These are phyloP conservation scores for Patellaria atrata DNA, from an alignment of 495 filamentous ascomycete genomes.

Conservation along the genomic window DNA sequence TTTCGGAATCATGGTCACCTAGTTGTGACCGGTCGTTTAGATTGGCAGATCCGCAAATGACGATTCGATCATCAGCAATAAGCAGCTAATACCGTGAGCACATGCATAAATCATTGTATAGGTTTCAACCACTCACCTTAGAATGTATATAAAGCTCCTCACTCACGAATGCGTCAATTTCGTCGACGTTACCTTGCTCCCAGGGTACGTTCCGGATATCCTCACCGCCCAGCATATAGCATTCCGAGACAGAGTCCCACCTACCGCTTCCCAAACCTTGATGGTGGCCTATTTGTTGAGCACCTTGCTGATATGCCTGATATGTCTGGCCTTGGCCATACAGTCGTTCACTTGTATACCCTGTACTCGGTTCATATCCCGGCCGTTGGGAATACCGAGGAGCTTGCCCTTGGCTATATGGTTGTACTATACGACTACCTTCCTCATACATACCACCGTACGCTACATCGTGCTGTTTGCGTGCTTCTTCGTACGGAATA, in stretches of 20 bases:
- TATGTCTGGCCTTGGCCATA: conserved; percentile 20
- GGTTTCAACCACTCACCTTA: conserved; percentile 39
- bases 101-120: neutral
- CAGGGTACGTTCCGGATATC: conserved; percentile 70
- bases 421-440: conserved; percentile 5
- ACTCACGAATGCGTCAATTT: conserved; percentile 78
- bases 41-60: conserved; percentile 87
- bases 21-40: conserved; percentile 90
- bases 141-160: conserved; percentile 92
- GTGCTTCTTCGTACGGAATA: conserved; percentile 58
- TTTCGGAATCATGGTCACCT: conserved; percentile 70
- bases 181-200: conserved; percentile 50
- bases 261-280: conserved; percentile 33
- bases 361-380: conserved; percentile 15
- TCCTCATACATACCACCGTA: conserved; percentile 11
- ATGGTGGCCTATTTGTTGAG: conserved; percentile 26
- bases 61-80: conserved; percentile 79
- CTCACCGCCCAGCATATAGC: conserved; percentile 71
- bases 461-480: conserved; percentile 47
- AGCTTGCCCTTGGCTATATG: conserved; percentile 6
- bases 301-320: conserved; percentile 54
- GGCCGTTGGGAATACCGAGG: too few relatives aligned
- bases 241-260: conserved; percentile 65
- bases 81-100: conserved; percentile 40
- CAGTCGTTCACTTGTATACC: conserved; percentile 6